Percentiles rank a stretch among this genome's conserved stretches.
Conservation (phyloP, 257 asterid species). For the Agastache rugosa region DNA sequence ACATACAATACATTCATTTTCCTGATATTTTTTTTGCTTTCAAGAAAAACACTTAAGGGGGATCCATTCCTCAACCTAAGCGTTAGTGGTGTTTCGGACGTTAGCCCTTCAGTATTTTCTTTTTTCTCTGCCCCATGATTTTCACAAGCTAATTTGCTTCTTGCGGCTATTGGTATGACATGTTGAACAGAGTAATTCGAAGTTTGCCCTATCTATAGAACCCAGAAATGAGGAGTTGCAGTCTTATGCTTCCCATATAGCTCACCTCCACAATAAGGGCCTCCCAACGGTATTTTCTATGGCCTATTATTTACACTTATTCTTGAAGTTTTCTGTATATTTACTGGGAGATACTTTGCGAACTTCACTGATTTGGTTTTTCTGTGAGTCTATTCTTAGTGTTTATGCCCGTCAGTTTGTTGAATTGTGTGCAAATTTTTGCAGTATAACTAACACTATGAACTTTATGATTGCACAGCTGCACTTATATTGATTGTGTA, state of each 20-base stretch:
- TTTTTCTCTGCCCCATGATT: background rate
- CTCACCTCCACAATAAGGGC: constrained; percentile 70
- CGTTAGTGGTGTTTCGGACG: background rate
- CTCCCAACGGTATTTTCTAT: constrained; percentile 75
- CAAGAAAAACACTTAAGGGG: background rate
- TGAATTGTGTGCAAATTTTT: background rate
- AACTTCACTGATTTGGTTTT: background rate
- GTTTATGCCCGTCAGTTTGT: background rate
- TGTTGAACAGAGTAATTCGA: constrained; percentile 80
- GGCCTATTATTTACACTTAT: constrained; percentile 4
- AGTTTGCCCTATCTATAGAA: constrained; percentile 91
- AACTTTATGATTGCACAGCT: background rate
- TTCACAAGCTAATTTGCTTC: constrained; percentile 28
- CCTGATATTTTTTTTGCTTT: background rate
- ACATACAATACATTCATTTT: background rate
- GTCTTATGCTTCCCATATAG: constrained; percentile 72
- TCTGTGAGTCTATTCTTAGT: constrained; percentile 8
- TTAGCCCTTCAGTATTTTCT: background rate
- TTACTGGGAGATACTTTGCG: constrained; percentile 9
- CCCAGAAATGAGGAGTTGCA: constrained; percentile 76
- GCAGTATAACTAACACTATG: background rate
- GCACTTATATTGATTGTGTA: constrained; percentile 19
- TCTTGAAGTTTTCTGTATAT: constrained; percentile 20
- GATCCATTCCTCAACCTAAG: background rate
- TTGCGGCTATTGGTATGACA: constrained; percentile 30